These are phyloP conservation scores for Bacidia gigantensis DNA, from an alignment of 495 filamentous ascomycete species.

Conservation along the genomic window DNA sequence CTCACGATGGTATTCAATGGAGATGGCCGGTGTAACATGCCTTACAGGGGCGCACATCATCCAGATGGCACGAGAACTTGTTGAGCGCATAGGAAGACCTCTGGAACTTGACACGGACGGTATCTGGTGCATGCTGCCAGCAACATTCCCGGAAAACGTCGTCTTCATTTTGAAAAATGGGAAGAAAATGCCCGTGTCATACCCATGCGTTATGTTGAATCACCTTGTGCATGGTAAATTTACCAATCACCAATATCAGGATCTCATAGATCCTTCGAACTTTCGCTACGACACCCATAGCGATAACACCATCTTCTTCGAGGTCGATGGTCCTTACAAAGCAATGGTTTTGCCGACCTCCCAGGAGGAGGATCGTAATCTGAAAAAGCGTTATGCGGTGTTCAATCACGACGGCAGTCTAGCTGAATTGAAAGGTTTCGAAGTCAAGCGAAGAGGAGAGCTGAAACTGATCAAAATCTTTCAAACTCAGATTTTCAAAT, in stretches of 20 bases:
- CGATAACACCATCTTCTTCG: conserved; percentile 99
- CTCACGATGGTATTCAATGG: conserved; percentile 97
- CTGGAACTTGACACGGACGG: conserved; percentile 98
- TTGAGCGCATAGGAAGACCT: conserved; percentile 85
- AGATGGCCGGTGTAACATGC: conserved; percentile 98
- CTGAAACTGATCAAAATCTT: conserved; percentile 99
- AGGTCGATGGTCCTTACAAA: conserved; percentile 93
- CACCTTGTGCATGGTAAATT: conserved; percentile 91
- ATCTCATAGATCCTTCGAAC: conserved; percentile 58
- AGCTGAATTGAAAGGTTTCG: conserved; percentile 96
- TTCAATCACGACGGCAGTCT: conserved; percentile 96
- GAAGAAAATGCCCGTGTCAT: conserved; percentile 89
- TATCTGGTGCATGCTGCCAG: conserved; percentile 99
- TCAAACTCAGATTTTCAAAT: conserved; percentile 97
- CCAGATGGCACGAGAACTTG: conserved; percentile 86
- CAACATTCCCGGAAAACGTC: conserved; percentile 94
- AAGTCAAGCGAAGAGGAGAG: conserved; percentile 95
- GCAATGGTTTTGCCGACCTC: conserved; percentile 97
- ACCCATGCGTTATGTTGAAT: conserved; percentile 98
- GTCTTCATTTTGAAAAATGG: conserved; percentile 86
- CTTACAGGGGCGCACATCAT: conserved; percentile 95
- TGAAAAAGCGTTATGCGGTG: conserved; percentile 98
- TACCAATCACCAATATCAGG: conserved; percentile 96
- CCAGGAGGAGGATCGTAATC: conserved; percentile 96
- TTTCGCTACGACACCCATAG: conserved; percentile 91